Evolutionary conservation across 1,284 basidiomycete genomes (phyloP).

Genomic region (Leccinum subrobustum): DNA sequence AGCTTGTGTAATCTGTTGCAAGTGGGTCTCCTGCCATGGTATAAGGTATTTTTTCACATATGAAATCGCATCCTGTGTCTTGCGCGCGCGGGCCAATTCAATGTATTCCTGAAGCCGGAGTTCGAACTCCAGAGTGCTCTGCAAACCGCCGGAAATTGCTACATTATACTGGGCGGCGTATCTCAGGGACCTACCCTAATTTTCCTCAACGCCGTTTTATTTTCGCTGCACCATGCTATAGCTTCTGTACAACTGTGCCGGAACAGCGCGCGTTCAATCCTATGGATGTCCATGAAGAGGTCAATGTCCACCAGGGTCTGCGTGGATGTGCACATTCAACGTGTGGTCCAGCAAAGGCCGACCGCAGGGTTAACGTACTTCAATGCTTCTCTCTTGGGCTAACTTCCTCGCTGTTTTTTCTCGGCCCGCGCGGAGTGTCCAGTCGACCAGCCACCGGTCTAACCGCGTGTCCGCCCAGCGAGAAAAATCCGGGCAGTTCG

Average conservation of each 20-base stretch:
- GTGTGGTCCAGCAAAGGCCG: conserved; percentile 17
- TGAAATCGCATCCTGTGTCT: conserved; percentile 74
- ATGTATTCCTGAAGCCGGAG: conserved; percentile 96
- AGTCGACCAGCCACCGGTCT: conserved; percentile 92
- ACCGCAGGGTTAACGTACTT: conserved; percentile 45
- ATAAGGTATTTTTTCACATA: conserved; percentile 85
- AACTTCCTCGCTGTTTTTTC: conserved; percentile 68
- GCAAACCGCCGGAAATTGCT: conserved; percentile 21
- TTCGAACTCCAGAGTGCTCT: conserved; percentile 96
- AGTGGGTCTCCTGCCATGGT: conserved; percentile 80
- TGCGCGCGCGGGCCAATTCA: conserved; percentile 77
- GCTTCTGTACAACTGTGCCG: conserved; percentile 83
- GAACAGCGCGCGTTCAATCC: conserved; percentile 80
- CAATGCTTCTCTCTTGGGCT: conserved; percentile 68
- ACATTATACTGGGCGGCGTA: conserved; percentile 8
- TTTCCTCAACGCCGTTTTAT: conserved; percentile 89
- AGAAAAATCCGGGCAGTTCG: conserved; percentile 57
- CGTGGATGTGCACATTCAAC: conserved; percentile 21
- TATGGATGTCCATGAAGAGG: conserved; percentile 83
- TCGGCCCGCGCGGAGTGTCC: conserved; percentile 77
- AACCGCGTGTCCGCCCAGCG: conserved; percentile 80
- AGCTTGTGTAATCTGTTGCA: conserved; percentile 74
- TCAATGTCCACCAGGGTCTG: conserved; percentile 89
- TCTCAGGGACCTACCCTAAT: conserved; percentile 61
- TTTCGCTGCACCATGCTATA: conserved; percentile 94